These are phyloP conservation scores for Stereum hirsutum DNA, from an alignment of 1,284 basidiomycete genomes.

Conservation along the genomic window DNA sequence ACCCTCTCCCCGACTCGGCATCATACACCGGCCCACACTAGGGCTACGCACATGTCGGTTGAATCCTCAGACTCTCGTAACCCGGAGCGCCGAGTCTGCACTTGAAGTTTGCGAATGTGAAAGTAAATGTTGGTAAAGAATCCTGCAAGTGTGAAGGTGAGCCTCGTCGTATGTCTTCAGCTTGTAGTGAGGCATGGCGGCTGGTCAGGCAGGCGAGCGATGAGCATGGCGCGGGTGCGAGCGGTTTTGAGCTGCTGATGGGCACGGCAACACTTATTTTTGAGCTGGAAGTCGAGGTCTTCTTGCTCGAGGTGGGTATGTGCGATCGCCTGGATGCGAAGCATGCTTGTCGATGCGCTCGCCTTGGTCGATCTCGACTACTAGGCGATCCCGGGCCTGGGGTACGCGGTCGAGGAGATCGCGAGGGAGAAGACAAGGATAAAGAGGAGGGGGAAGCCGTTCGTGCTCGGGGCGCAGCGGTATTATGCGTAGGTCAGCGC, in stretches of 20 bases:
- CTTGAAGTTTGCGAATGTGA: too few relatives aligned
- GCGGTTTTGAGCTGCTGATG: constrained; percentile 80
- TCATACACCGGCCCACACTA: too few relatives aligned
- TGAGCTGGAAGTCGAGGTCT: constrained; percentile 69
- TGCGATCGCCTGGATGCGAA: constrained; percentile 92
- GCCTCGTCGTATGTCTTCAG: too few relatives aligned
- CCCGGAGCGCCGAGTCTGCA: too few relatives aligned
- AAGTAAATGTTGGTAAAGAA: too few relatives aligned
- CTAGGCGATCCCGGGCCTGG: constrained; percentile 81
- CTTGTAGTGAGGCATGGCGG: constrained; percentile 42
- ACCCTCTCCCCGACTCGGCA: too few relatives aligned
- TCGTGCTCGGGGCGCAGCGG: constrained; percentile 69
- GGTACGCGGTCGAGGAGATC: constrained; percentile 68
- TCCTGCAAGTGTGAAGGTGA: too few relatives aligned
- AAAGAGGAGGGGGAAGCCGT: constrained; percentile 55
- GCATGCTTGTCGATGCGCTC: constrained; percentile 72
- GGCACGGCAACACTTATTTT: constrained; percentile 70
- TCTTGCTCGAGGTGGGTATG: constrained; percentile 92
- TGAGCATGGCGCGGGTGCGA: constrained; percentile 40
- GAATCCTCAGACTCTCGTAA: too few relatives aligned
- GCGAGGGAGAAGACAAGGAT: constrained; percentile 84
- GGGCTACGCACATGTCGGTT: too few relatives aligned
- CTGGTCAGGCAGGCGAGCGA: constrained; percentile 46
- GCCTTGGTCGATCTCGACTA: constrained; percentile 91
- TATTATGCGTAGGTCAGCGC: constrained; percentile 40